Percentiles rank a stretch among this genome's conserved stretches.
Conservation (phyloP, 2,329 filamentous ascomycete genomes). For the Aspergillus neoniger region DNA sequence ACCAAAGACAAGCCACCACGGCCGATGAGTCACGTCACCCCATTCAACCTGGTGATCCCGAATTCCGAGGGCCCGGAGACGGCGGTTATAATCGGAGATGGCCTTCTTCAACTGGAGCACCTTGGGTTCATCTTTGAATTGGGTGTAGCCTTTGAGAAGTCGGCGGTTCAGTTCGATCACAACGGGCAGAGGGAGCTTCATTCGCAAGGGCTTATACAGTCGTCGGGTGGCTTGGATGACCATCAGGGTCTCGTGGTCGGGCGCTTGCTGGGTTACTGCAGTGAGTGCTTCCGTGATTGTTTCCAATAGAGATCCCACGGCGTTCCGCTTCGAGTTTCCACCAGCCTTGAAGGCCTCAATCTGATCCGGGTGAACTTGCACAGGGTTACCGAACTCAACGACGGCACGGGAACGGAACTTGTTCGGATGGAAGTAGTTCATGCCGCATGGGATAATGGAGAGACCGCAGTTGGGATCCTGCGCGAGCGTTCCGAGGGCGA, state of each 20-base stretch:
- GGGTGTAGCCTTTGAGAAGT: slow-evolving; percentile 85
- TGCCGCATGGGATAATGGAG: slow-evolving; percentile 93
- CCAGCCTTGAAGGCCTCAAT: slow-evolving; percentile 83
- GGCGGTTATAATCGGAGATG: slow-evolving; percentile 82
- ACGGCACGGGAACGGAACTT: slow-evolving; percentile 97
- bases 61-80: slow-evolving; percentile 81
- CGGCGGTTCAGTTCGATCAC: slow-evolving; percentile 93
- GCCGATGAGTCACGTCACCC: slow-evolving; percentile 67
- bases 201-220: slow-evolving; percentile 90
- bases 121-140: slow-evolving; percentile 86
- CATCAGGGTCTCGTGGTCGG: slow-evolving; percentile 96
- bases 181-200: slow-evolving; percentile 86
- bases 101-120: slow-evolving; percentile 73
- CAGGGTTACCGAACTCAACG: slow-evolving; percentile 87
- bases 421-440: slow-evolving; percentile 99
- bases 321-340: slow-evolving; percentile 70
- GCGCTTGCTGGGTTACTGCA: slow-evolving; percentile 82
- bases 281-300: slow-evolving; percentile 82
- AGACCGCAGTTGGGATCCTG: slow-evolving; percentile 83
- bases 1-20: slow-evolving; percentile 65
- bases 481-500: slow-evolving; percentile 88
- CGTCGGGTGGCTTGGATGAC: slow-evolving; percentile 91
- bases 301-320: slow-evolving; percentile 81
- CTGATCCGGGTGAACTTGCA: slow-evolving; percentile 79
- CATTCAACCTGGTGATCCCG: slow-evolving; percentile 91